Evolutionary conservation across 2,329 filamentous ascomycete species (phyloP).

Genomic region (Ascochyta pisi): DNA sequence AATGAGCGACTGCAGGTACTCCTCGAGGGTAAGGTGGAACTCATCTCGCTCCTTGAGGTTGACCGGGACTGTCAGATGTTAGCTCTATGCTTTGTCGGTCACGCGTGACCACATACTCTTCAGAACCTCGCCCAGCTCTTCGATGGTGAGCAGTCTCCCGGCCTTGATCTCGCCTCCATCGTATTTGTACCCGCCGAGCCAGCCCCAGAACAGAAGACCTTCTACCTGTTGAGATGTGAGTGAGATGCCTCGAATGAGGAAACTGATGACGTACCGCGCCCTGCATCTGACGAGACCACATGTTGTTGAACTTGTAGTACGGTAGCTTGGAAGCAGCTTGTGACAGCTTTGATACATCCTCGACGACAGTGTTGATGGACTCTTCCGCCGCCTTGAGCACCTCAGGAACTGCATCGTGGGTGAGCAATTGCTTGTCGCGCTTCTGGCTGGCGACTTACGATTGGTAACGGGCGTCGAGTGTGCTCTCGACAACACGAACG

Average conservation of each 20-base stretch:
- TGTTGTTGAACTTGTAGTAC: slow-evolving; percentile 96
- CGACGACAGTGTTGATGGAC: slow-evolving; percentile 74
- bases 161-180: slow-evolving; percentile 59
- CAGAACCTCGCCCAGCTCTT: slow-evolving; percentile 82
- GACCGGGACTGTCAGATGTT: slow-evolving; percentile 71
- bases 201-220: slow-evolving; percentile 69
- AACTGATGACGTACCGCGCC: slow-evolving; percentile 65
- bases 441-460: slow-evolving; percentile 54
- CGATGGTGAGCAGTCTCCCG: slow-evolving; percentile 80
- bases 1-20: slow-evolving; percentile 90
- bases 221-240: slow-evolving; percentile 54
- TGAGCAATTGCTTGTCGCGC: slow-evolving; percentile 16
- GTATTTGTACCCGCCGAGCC: slow-evolving; percentile 76
- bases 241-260: not conserved
- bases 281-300: slow-evolving; percentile 86
- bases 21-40: slow-evolving; percentile 96
- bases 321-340: slow-evolving; percentile 81
- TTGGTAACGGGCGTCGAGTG: slow-evolving; percentile 80
- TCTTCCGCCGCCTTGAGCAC: slow-evolving; percentile 74
- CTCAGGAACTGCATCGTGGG: slow-evolving; percentile 62
- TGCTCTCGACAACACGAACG: slow-evolving; percentile 84
- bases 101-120: slow-evolving; percentile 61
- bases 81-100: slow-evolving; percentile 11
- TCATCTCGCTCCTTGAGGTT: slow-evolving; percentile 88
- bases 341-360: slow-evolving; percentile 73